Evolutionary conservation across 208 protist species (phyloP), one percentile per base, ranked within the genome.

Genomic region (Acanthamoeba polyphaga): DNA sequence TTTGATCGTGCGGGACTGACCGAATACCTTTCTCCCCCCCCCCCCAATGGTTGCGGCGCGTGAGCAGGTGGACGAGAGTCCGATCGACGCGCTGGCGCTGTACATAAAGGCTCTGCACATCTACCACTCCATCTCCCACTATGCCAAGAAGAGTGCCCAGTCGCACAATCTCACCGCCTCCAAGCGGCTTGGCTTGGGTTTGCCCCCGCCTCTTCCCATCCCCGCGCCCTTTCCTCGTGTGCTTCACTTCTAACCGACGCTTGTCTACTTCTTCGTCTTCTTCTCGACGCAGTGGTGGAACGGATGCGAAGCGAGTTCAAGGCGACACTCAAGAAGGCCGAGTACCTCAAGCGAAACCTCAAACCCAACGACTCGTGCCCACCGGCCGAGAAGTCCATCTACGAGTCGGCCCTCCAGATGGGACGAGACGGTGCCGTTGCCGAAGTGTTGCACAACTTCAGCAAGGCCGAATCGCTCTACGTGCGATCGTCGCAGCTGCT

Each of bases 91-190:
- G 9, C 38, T 92, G 55, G 85, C 85, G 85, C 51, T 92, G 85
- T 92, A 92, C 85, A 74, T 92, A 74, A 92, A 92, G 51, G 85
- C 60, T 24, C 43, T 92, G 53, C 64, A 92, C 38, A 55, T 53
- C 64, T 74, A 76, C 27, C 53, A 92, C 22, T 12, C 55, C 9
- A 29, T 74, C 34, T 68, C 64, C 5, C 60, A 51, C 0, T 29
- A 46, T 34, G 64, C 60, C 85, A 92, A 92, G 43, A 68, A 74
- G 64, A 38, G 6, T 6, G 64, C 64, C 27, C 55, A 92, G 38
- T 22, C 85, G 12, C 85, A 92, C 1, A 51, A 68, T 24, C 60
- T 92, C 60, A 74, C 27, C 19, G 4, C 85, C 3, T 92, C 85
- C 22, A 17, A 58, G 5, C 85, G 85, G 19, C 60, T 92, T 24